A percentile compares a stretch with the other conserved stretches of the same genome.
Conservation (phyloP, 192 early-diverging fungal genomes). For the Gonapodya prolifera region DNA sequence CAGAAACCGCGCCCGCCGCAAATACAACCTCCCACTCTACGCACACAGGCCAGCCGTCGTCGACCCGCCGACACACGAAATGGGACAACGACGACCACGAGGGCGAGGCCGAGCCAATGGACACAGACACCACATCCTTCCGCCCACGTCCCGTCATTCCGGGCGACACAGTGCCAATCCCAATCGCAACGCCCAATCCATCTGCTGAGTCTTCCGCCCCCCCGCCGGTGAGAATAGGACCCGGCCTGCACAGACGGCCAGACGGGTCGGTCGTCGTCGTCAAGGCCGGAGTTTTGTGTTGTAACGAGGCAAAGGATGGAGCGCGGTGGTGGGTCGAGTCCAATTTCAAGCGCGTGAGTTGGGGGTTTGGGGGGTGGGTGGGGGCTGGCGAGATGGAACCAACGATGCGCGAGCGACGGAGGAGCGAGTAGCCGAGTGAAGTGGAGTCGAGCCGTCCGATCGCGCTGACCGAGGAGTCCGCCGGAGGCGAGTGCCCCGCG, state of each 20-base stretch:
- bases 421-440: too few species aligned
- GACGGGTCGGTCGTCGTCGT: slow-evolving; percentile 47
- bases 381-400: background rate
- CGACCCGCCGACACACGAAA: background rate
- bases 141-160: slow-evolving; percentile 24
- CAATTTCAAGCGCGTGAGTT: slow-evolving; percentile 59
- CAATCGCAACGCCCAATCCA: slow-evolving; percentile 9
- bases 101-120: background rate
- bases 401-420: too few species aligned
- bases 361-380: background rate
- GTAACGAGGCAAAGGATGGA: slow-evolving; percentile 27
- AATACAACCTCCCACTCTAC: too few species aligned
- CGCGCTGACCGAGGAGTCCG: too few species aligned
- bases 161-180: slow-evolving; percentile 30
- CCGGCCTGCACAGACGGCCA: slow-evolving; percentile 56
- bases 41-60: too few species aligned
- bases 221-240: slow-evolving; percentile 55
- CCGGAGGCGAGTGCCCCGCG: too few species aligned
- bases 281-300: slow-evolving; percentile 56
- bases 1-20: too few species aligned
- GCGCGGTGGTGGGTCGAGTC: slow-evolving; percentile 70
- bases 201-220: slow-evolving; percentile 10
- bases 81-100: background rate
- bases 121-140: too few species aligned
- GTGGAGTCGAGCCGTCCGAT: too few species aligned